A percentile compares a stretch with the other conserved stretches of the same genome.
phyloP scores from a whole-genome alignment of 305 asterid genomes.

The Fraxinus albicans region DNA sequence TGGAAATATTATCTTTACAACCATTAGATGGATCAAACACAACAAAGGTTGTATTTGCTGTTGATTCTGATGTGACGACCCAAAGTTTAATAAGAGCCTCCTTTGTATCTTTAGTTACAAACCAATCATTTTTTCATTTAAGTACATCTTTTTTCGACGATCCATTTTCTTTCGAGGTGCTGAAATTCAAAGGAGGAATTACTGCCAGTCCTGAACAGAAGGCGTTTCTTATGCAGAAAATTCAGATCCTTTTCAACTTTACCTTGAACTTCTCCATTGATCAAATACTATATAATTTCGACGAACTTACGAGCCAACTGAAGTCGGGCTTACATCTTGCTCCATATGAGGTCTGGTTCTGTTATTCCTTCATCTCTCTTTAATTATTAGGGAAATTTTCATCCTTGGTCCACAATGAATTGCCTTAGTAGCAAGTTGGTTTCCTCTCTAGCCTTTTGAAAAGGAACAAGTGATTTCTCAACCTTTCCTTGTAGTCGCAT shows the following conservation, averaged over 20 bases:
- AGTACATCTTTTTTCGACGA: conserved; percentile 71
- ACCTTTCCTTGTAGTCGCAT: not conserved
- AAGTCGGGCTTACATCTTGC: conserved; percentile 65
- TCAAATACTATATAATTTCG: conserved; percentile 57
- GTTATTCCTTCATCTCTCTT: not conserved
- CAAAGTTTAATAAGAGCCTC: conserved; percentile 50
- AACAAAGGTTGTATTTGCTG: conserved; percentile 70
- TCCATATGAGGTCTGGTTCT: conserved; percentile 67
- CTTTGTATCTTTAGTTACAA: conserved; percentile 42
- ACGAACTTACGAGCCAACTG: conserved; percentile 67
- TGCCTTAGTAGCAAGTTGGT: not conserved
- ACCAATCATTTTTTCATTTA: conserved; percentile 46
- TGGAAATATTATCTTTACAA: conserved; percentile 48
- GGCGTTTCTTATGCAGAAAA: conserved; percentile 69
- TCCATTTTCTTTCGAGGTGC: conserved; percentile 73
- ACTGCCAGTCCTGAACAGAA: conserved; percentile 81
- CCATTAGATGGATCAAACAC: conserved; percentile 48
- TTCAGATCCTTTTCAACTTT: conserved; percentile 79
- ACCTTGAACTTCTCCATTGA: conserved; percentile 88
- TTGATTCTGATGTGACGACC: conserved; percentile 56
- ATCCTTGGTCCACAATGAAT: not conserved
- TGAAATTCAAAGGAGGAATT: conserved; percentile 82
- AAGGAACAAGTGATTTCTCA: not conserved
- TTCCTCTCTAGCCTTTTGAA: not conserved
- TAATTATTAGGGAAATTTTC: not conserved